Conservation (phyloP, 2,329 filamentous ascomycete species). For the Penicillium nordicum region DNA sequence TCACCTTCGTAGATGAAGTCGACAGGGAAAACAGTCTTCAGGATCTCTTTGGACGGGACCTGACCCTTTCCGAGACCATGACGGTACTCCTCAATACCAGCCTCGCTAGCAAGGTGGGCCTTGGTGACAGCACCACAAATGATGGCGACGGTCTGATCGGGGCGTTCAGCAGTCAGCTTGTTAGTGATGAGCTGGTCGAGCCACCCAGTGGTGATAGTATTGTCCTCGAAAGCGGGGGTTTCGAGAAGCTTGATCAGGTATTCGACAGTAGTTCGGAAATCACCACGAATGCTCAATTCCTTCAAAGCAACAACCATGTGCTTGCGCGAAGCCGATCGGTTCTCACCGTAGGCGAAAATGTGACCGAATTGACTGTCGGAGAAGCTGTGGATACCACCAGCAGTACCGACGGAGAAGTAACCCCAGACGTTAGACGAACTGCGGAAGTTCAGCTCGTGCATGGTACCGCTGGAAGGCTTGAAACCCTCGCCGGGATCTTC, state of each 20-base stretch:
- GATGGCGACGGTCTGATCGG: constrained; percentile 89
- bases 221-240: constrained; percentile 96
- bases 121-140: constrained; percentile 93
- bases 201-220: constrained; percentile 99
- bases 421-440: constrained; percentile 99
- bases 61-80: constrained; percentile 93
- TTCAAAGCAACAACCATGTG: constrained; percentile 99
- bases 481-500: constrained; percentile 98
- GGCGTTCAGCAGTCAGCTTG: constrained; percentile 91
- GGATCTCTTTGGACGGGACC: constrained; percentile 90
- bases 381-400: constrained; percentile 97
- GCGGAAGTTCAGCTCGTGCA: constrained; percentile 98
- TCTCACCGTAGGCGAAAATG: constrained; percentile 98
- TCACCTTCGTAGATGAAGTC: constrained; percentile 98
- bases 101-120: constrained; percentile 90
- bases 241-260: constrained; percentile 98
- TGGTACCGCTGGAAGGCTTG: constrained; percentile 98
- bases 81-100: constrained; percentile 80
- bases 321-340: constrained; percentile 90
- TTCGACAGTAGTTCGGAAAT: constrained; percentile 97
- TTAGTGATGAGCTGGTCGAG: constrained; percentile 98
- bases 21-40: constrained; percentile 95
- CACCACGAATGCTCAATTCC: constrained; percentile 98
- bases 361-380: constrained; percentile 98
- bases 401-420: constrained; percentile 98